Conservation (phyloP, 2,329 filamentous ascomycete genomes). For the Macrophomina tecta region DNA sequence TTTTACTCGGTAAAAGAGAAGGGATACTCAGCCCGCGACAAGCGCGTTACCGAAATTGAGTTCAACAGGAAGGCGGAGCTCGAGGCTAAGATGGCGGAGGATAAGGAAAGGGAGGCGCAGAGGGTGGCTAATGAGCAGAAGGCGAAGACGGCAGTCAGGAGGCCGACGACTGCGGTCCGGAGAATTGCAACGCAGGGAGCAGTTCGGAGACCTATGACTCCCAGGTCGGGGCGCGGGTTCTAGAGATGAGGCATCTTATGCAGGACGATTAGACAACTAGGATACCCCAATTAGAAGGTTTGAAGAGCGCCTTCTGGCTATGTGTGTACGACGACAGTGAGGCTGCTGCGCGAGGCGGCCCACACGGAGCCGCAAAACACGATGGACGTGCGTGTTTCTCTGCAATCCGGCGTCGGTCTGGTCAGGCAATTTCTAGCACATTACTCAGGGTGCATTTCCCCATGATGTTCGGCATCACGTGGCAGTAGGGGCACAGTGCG, state of each 20-base stretch:
- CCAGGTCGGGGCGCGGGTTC: constrained; percentile 22
- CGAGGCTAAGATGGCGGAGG: constrained; percentile 87
- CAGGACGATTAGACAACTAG: background rate
- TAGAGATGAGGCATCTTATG: background rate
- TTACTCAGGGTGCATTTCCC: constrained; percentile 8
- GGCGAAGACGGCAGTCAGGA: constrained; percentile 22
- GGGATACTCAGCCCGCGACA: constrained; percentile 86
- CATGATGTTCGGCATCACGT: constrained; percentile 9
- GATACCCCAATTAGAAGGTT: constrained; percentile 8
- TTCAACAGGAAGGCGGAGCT: constrained; percentile 95
- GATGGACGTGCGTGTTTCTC: background rate
- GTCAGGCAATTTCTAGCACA: constrained; percentile 15
- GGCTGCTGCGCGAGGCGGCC: background rate
- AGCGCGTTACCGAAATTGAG: constrained; percentile 85
- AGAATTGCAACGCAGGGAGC: constrained; percentile 24
- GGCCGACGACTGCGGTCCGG: constrained; percentile 20
- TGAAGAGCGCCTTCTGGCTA: background rate
- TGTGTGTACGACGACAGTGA: background rate
- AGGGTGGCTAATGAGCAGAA: constrained; percentile 47
- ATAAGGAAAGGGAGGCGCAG: constrained; percentile 72
- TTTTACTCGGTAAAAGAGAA: constrained; percentile 99
- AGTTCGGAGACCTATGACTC: constrained; percentile 19
- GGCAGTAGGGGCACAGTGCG: constrained; percentile 18
- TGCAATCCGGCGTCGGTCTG: constrained; percentile 10
- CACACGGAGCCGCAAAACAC: background rate